Percentiles rank a stretch among this genome's conserved stretches.
Conservation (phyloP, 805 yeast species). For the Metschnikowia henanensis region DNA sequence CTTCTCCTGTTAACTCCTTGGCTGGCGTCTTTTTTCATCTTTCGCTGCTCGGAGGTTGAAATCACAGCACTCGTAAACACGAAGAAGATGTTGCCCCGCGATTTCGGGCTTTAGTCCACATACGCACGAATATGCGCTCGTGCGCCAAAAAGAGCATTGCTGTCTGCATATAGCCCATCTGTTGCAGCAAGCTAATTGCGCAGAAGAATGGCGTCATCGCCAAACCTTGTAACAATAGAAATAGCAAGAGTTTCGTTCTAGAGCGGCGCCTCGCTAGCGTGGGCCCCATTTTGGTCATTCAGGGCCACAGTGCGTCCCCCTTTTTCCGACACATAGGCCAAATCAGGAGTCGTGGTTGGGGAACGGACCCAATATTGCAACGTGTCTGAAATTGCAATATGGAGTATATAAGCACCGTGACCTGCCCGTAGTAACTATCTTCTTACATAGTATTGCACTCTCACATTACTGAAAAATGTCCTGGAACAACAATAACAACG, state of each 20-base stretch:
- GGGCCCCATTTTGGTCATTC: background rate
- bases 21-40: no score
- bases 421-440: no score
- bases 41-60: no score
- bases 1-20: no score
- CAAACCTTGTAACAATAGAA: background rate
- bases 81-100: no score
- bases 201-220: background rate
- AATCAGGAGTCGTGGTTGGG: no score
- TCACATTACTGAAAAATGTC: slow-evolving; percentile 9
- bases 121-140: background rate
- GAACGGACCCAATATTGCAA: no score
- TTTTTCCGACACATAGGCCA: background rate
- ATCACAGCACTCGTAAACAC: no score
- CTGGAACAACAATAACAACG: slow-evolving; percentile 9
- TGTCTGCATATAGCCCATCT: background rate
- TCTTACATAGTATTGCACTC: no score
- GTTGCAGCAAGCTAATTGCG: background rate
- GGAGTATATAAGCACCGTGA: background rate
- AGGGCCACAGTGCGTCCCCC: background rate
- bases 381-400: background rate
- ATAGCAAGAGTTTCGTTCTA: background rate
- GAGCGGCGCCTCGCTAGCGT: background rate
- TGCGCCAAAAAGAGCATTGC: slow-evolving; percentile 9
- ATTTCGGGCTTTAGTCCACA: background rate